Evolutionary conservation across 129 eudicot genomes (phyloP).

Genomic region (Lonicera japonica): DNA sequence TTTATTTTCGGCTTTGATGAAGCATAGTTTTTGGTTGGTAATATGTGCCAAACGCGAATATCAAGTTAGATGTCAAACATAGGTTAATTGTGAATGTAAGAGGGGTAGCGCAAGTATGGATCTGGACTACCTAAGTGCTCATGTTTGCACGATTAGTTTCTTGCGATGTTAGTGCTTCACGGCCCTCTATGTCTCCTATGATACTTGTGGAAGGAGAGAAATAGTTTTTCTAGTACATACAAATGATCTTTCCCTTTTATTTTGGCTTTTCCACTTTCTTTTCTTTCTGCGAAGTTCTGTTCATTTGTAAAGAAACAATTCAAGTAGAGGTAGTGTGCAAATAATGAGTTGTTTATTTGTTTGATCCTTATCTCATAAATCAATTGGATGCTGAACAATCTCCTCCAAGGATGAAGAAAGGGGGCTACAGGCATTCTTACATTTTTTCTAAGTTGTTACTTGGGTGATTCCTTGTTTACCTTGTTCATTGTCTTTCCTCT

Average conservation of each 20-base stretch:
- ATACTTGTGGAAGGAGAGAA: background rate
- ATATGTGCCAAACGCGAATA: too few species aligned
- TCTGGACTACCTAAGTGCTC: too few species aligned
- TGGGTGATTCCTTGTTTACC: too few species aligned
- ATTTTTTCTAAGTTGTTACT: slow-evolving; percentile 3
- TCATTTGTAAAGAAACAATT: background rate
- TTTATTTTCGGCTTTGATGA: background rate
- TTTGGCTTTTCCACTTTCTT: background rate
- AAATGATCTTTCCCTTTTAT: too few species aligned
- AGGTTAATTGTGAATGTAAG: too few species aligned
- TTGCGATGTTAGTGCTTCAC: background rate
- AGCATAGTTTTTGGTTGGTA: background rate
- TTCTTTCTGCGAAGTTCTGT: background rate
- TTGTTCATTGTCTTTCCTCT: too few species aligned
- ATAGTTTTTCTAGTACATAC: background rate
- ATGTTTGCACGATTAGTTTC: background rate
- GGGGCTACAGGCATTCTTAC: slow-evolving; percentile 71
- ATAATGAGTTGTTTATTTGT: slow-evolving; percentile 44
- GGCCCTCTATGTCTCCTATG: background rate
- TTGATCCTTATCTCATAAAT: slow-evolving; percentile 46
- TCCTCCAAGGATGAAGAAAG: slow-evolving; percentile 55
- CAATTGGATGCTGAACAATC: slow-evolving; percentile 68
- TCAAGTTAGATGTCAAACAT: too few species aligned
- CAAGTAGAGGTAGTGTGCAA: slow-evolving; percentile 30
- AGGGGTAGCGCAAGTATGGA: too few species aligned